Conservation (phyloP, 164 flowering plant species). For the Taxillus chinensis region DNA sequence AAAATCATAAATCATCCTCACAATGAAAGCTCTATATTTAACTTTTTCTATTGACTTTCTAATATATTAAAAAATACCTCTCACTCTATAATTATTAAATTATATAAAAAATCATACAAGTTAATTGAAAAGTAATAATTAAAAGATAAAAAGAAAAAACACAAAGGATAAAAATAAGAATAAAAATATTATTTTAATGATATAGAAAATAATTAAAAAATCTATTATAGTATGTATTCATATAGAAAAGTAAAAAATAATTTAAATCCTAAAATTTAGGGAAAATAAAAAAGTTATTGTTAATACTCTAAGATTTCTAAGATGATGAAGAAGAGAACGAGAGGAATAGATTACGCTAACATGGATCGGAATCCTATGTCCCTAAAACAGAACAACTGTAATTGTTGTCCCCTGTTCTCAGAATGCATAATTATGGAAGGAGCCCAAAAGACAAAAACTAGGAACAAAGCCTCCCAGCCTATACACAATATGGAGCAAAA, state of each 20-base stretch:
- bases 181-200: constrained; percentile 3
- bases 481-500: constrained; percentile 14
- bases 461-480: constrained; percentile 23
- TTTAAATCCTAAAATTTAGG: constrained; percentile 11
- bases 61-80: no score
- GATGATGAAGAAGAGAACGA: constrained; percentile 12
- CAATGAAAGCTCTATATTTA: no score
- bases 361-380: constrained; percentile 6
- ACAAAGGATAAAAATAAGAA: no score
- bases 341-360: constrained; percentile 10
- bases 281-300: constrained; percentile 15
- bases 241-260: constrained; percentile 6
- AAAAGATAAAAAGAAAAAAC: no score
- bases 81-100: no score
- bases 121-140: no score
- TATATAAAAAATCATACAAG: no score
- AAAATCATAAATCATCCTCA: no score
- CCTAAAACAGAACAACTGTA: constrained; percentile 8
- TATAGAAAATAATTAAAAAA: background rate
- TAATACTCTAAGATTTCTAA: constrained; percentile 24
- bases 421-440: constrained; percentile 10
- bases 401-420: constrained; percentile 8
- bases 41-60: no score
- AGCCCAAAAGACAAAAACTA: constrained; percentile 17
- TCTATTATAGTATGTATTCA: constrained; percentile 6